Evolutionary conservation across 2,329 filamentous ascomycete species (phyloP).

Genomic region (Diplodia seriata): DNA sequence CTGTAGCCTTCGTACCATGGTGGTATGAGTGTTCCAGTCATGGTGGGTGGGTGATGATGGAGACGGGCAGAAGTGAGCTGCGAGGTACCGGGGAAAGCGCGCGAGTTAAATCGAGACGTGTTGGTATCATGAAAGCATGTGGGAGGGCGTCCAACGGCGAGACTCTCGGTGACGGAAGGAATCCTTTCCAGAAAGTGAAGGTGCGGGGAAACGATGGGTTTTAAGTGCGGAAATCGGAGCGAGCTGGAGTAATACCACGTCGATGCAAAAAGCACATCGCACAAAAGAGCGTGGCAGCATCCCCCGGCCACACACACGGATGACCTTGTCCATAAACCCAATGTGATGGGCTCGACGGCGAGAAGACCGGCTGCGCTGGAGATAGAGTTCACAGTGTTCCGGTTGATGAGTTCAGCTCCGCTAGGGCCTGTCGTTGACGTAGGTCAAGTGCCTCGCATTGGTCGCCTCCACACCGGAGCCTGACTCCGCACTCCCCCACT

Average conservation of each 20-base stretch:
- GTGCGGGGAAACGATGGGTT: neutral
- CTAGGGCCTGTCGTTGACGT: neutral
- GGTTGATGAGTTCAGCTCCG: neutral
- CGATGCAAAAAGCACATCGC: neutral
- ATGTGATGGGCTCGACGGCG: neutral
- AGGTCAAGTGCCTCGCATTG: neutral
- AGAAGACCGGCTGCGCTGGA: neutral
- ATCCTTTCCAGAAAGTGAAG: neutral
- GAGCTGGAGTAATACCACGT: neutral
- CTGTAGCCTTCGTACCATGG: conserved; percentile 17
- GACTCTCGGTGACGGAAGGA: neutral
- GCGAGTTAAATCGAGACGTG: neutral
- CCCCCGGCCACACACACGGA: neutral
- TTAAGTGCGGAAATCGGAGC: neutral
- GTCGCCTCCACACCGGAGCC: neutral
- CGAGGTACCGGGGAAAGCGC: neutral
- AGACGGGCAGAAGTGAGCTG: neutral
- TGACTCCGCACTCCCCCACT: neutral
- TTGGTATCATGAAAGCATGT: neutral
- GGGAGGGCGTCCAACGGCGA: neutral
- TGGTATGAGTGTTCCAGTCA: conserved; percentile 16
- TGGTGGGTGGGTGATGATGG: neutral
- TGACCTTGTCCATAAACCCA: neutral
- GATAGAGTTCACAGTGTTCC: neutral
- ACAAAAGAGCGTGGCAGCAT: neutral